Conservation (phyloP, 169 alveolate genomes). For the Blepharisma undulans region DNA sequence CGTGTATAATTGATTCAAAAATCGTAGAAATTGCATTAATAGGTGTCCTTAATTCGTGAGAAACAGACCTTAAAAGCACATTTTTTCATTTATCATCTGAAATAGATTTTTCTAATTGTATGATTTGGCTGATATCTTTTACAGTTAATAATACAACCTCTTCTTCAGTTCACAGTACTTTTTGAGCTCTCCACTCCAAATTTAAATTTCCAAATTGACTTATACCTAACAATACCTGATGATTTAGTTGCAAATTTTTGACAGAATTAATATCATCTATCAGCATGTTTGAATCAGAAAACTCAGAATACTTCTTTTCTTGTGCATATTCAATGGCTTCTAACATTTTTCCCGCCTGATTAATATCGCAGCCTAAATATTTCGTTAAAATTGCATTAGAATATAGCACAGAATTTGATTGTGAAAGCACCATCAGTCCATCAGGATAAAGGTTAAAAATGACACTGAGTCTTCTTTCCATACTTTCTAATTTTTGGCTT, state of each 20-base stretch:
- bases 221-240: neutral
- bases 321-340: neutral
- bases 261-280: neutral
- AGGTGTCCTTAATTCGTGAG: constrained; percentile 35
- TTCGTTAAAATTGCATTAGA: neutral
- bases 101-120: neutral
- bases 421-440: neutral
- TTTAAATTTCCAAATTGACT: neutral
- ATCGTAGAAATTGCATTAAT: neutral
- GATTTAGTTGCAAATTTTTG: neutral
- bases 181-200: neutral
- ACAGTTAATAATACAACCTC: neutral
- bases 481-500: neutral
- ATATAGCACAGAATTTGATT: neutral
- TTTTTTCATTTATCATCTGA: neutral
- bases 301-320: neutral
- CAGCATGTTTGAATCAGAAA: neutral
- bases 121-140: neutral
- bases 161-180: neutral
- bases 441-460: neutral
- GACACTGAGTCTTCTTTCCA: neutral
- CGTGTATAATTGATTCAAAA: neutral
- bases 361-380: neutral
- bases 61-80: neutral
- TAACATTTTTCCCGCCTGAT: neutral